Evolutionary conservation across 1,139 yeast species (phyloP), one percentile per base, ranked within the genome.

Genomic region (Candida tropicalis): DNA sequence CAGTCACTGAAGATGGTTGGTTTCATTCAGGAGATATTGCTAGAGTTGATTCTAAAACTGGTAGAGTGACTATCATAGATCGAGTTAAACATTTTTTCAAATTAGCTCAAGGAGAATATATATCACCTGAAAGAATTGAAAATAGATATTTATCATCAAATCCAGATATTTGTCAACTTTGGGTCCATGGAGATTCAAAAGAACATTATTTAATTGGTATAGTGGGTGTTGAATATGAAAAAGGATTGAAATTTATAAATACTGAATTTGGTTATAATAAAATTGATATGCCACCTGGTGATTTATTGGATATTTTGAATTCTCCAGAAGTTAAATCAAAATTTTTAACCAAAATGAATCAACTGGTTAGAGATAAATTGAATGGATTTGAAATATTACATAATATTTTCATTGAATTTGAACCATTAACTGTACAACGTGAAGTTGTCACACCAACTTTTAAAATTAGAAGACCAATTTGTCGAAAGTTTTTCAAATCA

Each of bases 151-250:
- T 66, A 28, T 55, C 68, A 3, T 48, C 56, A 4, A 63, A 63
- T 44, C 62, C 71, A 4, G 41, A 51, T 10, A 48, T 68, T 18
- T 48, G 57, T 35, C 72, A 66, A 48, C 44, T 66, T 12, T 66
- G 56, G 43, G 65, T 65, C 10, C 64, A 81, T 52, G 91, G 91
- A 5, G 77, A 81, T 54, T 76, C 88, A 0, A 62, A 76, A 24
- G 70, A 79, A 53, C 68, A 77, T 2, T 82, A 57, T 54, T 61
- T 84, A 44, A 83, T 85, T 6, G 88, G 81, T 6, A 64, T 84
- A 36, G 65, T 78, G 32, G 88, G 88, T n/a, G 63, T 84, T 41
- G 56, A 54, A n/a, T 57, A 24, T 43, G 58, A 43, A 24, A 48
- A 38, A 49, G 63, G 55, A 28, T 54, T 51, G 33, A 45, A 42